A percentile compares a stretch with the other conserved stretches of the same genome.
phyloP scores from a whole-genome alignment of 768 basidiomycete genomes.

The Kwoniella sp. region DNA sequence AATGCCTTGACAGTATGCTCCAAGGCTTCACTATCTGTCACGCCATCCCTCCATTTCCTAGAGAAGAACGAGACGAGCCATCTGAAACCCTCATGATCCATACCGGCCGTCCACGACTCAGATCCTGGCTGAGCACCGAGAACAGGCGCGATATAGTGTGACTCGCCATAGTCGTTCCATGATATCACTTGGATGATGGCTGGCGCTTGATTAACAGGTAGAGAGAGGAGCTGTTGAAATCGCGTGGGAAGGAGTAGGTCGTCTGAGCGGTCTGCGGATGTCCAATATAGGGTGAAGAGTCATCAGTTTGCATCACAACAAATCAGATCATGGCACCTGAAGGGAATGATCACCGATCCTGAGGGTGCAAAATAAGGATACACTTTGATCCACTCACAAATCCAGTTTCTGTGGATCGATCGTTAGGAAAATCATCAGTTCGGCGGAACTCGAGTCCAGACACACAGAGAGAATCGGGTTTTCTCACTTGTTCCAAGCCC shows the following conservation, averaged over 20 bases:
- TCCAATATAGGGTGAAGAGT: too few species aligned
- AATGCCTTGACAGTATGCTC: background rate
- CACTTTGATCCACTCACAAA: conserved; percentile 36
- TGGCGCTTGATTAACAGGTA: conserved; percentile 31
- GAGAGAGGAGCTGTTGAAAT: conserved; percentile 43
- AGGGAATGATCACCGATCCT: too few species aligned
- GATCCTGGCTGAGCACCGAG: conserved; percentile 54
- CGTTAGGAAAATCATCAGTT: background rate
- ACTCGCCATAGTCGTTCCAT: conserved; percentile 57
- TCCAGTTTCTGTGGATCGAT: conserved; percentile 48
- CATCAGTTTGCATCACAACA: background rate
- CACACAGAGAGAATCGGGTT: background rate
- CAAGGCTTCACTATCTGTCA: conserved; percentile 3
- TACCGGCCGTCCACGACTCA: conserved; percentile 51
- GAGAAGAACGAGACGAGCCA: conserved; percentile 46
- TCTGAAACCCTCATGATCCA: conserved; percentile 50
- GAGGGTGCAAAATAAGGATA: too few species aligned
- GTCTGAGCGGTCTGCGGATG: conserved; percentile 51
- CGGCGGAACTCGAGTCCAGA: background rate
- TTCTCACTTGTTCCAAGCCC: conserved; percentile 55
- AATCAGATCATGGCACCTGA: background rate
- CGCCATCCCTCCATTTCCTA: conserved; percentile 29
- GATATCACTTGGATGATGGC: conserved; percentile 54
- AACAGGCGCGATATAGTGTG: conserved; percentile 52
- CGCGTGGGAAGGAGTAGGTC: conserved; percentile 51